These are phyloP conservation scores for Echinosophora koreensis DNA, from an alignment of 306 rosid species.

Conservation along the genomic window DNA sequence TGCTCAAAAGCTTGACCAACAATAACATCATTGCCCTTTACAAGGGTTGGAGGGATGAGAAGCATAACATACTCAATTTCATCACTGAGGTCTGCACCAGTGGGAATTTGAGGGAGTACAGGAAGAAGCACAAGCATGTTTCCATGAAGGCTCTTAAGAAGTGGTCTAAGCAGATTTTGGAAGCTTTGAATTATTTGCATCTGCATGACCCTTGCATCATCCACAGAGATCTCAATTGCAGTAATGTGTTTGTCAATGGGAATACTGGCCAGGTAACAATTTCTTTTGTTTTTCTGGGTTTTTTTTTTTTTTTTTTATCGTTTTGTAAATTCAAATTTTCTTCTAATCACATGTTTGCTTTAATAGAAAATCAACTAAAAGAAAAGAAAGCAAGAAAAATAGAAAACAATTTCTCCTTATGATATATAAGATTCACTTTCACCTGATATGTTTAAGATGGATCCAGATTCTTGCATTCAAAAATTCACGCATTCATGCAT, in stretches of 20 bases:
- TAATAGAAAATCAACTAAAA: not conserved
- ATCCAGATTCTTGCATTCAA: no score
- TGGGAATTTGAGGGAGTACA: constrained; percentile 90
- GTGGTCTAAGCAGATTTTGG: constrained; percentile 83
- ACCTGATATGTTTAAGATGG: not conserved
- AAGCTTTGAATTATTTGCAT: constrained; percentile 88
- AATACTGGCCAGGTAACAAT: constrained; percentile 77
- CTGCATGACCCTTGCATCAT: constrained; percentile 83
- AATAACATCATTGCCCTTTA: constrained; percentile 75
- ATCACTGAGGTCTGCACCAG: constrained; percentile 94
- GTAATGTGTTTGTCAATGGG: constrained; percentile 94
- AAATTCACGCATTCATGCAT: no score
- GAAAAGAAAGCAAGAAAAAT: constrained; percentile 33
- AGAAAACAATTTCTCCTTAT: no score
- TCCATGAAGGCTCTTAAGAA: constrained; percentile 88
- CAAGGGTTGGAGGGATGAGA: constrained; percentile 72
- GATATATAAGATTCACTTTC: not conserved
- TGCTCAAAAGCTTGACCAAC: constrained; percentile 65
- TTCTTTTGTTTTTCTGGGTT: no score
- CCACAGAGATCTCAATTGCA: constrained; percentile 98
- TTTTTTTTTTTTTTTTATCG: no score
- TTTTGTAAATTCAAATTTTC: not conserved
- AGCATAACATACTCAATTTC: constrained; percentile 63
- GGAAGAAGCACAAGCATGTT: constrained; percentile 85
- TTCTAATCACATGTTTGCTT: constrained; percentile 38